These are phyloP conservation scores for Lipomyces chichibuensis DNA, from an alignment of 805 yeast genomes.

Conservation along the genomic window DNA sequence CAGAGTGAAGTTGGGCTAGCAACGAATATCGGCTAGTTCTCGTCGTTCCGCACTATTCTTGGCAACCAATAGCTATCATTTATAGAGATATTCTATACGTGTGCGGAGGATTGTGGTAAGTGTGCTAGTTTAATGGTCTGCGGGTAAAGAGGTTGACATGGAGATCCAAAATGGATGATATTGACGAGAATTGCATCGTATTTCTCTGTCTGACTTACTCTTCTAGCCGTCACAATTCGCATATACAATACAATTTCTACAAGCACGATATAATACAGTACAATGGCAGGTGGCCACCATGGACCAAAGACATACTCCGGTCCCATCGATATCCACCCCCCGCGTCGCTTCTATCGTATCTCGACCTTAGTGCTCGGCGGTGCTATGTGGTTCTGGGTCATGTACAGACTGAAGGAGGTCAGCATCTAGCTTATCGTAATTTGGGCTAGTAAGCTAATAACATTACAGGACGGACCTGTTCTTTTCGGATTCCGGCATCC, in stretches of 20 bases:
- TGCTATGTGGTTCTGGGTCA: constrained; percentile 86
- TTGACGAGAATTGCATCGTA: not conserved
- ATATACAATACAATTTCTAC: not conserved
- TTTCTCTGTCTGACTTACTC: not conserved
- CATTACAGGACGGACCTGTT: constrained; percentile 45
- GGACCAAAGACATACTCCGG: constrained; percentile 54
- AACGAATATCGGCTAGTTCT: no score
- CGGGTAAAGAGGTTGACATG: not conserved
- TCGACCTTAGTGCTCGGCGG: constrained; percentile 75
- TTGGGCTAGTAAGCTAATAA: not conserved
- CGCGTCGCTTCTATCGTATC: constrained; percentile 55
- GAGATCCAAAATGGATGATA: not conserved
- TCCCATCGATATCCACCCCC: constrained; percentile 66
- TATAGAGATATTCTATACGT: not conserved
- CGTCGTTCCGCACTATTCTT: not conserved
- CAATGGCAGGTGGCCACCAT: constrained; percentile 35
- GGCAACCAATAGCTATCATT: not conserved
- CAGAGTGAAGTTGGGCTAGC: not conserved
- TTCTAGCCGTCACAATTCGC: not conserved
- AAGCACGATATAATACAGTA: not conserved
- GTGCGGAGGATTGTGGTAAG: not conserved
- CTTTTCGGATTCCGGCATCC: constrained; percentile 46
- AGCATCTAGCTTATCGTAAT: not conserved
- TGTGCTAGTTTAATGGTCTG: not conserved
- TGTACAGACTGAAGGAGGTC: constrained; percentile 60